Evolutionary conservation across 495 filamentous ascomycete species (phyloP).

Genomic region (Penicillium daleae): DNA sequence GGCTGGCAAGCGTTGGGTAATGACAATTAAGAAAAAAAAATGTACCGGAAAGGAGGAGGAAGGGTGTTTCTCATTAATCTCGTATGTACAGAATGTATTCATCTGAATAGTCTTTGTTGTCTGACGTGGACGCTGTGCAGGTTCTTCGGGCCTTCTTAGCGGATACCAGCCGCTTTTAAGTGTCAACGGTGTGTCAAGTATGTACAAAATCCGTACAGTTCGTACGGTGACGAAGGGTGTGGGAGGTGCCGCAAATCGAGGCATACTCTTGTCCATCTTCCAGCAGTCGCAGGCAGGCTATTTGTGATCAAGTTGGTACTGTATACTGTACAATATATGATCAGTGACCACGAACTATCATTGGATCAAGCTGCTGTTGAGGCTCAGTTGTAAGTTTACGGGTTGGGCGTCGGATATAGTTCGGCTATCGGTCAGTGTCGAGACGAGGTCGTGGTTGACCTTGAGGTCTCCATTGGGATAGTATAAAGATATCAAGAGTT

Average conservation of each 20-base stretch:
- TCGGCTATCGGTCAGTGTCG: neutral
- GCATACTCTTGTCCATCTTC: too few relatives aligned
- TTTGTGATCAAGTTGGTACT: neutral
- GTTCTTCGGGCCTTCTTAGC: constrained; percentile 6
- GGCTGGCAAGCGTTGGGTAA: constrained; percentile 3
- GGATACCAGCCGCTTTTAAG: neutral
- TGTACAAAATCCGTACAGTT: neutral
- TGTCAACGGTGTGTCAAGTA: neutral
- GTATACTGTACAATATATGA: too few relatives aligned
- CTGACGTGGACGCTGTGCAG: neutral
- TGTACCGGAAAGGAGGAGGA: constrained; percentile 14
- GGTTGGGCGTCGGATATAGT: constrained; percentile 4
- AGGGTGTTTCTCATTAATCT: neutral
- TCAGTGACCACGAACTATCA: neutral
- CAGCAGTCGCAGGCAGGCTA: neutral
- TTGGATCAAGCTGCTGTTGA: constrained; percentile 5
- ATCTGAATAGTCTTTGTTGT: neutral
- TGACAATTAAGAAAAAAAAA: constrained; percentile 4
- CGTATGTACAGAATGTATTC: too few relatives aligned
- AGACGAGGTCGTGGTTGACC: neutral
- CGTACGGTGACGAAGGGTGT: neutral
- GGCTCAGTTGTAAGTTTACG: constrained; percentile 5
- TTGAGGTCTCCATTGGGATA: neutral
- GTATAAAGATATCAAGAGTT: neutral
- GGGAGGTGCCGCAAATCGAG: too few relatives aligned